phyloP scores from a whole-genome alignment of 31 red algal species.

The Pterothamnion heteromorphum region DNA sequence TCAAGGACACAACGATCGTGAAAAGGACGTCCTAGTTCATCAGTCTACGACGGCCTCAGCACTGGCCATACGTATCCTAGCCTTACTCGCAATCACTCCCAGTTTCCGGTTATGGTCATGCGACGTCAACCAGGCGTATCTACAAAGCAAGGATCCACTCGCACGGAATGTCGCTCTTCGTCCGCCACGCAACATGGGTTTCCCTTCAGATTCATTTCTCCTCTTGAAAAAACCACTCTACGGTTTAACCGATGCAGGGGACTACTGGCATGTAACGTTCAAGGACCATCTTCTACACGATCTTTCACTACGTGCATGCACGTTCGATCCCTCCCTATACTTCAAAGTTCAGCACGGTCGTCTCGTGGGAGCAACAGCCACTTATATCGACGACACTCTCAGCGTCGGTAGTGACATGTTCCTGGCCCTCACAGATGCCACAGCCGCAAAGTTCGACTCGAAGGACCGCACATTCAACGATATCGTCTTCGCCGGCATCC shows the following conservation, averaged over 20 bases:
- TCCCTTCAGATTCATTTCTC: no score
- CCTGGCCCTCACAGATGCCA: neutral
- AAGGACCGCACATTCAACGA: neutral
- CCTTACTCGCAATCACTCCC: neutral
- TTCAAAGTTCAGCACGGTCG: neutral
- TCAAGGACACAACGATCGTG: neutral
- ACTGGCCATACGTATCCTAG: neutral
- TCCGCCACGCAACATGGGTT: no score
- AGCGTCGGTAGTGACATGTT: neutral
- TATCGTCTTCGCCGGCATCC: no score
- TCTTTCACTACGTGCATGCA: neutral
- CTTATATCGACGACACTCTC: neutral
- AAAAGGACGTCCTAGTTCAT: slow-evolving; percentile 53
- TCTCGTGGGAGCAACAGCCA: neutral
- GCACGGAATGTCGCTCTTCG: no score
- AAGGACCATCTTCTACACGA: slow-evolving; percentile 14
- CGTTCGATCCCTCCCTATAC: neutral
- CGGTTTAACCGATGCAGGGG: slow-evolving; percentile 15
- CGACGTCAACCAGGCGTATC: slow-evolving; percentile 52
- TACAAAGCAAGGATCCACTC: slow-evolving; percentile 35
- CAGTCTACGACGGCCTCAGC: slow-evolving; percentile 12
- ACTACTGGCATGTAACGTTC: slow-evolving; percentile 44
- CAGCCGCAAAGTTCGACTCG: neutral
- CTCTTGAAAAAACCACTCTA: neutral
- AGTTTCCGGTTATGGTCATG: slow-evolving; percentile 38